These are phyloP conservation scores for Aciculosporium take DNA, from an alignment of 2,329 filamentous ascomycete species.

Conservation along the genomic window DNA sequence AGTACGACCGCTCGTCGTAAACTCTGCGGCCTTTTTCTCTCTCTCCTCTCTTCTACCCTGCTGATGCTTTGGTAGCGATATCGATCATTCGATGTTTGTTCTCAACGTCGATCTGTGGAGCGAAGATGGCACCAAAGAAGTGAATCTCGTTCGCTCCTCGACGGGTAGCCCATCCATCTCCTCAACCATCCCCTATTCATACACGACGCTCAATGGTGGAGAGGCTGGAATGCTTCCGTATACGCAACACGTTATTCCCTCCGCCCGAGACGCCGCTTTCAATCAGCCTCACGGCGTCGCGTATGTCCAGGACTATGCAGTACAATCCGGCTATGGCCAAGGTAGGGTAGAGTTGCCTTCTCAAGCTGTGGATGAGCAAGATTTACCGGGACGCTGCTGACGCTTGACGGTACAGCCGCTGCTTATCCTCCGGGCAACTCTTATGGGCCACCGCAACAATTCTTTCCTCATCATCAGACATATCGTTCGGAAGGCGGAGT, in stretches of 20 bases:
- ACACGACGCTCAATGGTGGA: slow-evolving; percentile 33
- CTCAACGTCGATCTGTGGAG: slow-evolving; percentile 56
- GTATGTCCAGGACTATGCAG: slow-evolving; percentile 21
- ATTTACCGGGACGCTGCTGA: neutral
- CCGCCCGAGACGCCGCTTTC: slow-evolving; percentile 23
- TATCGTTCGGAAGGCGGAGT: slow-evolving; percentile 17
- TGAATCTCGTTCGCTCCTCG: slow-evolving; percentile 50
- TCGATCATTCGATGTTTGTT: slow-evolving; percentile 31
- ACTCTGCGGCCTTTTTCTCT: neutral
- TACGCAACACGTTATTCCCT: slow-evolving; percentile 22
- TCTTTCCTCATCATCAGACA: slow-evolving; percentile 19
- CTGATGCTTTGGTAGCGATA: slow-evolving; percentile 15
- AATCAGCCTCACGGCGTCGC: slow-evolving; percentile 14
- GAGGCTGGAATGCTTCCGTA: slow-evolving; percentile 16
- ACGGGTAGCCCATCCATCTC: slow-evolving; percentile 64
- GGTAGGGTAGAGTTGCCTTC: slow-evolving; percentile 12
- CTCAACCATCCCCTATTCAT: slow-evolving; percentile 66
- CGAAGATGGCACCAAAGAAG: slow-evolving; percentile 48
- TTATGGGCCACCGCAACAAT: slow-evolving; percentile 24
- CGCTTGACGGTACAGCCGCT: slow-evolving; percentile 7
- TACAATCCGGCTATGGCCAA: slow-evolving; percentile 18
- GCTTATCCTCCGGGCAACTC: slow-evolving; percentile 18
- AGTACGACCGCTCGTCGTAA: slow-evolving; percentile 37
- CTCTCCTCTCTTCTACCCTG: neutral
- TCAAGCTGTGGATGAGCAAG: neutral